Percentiles rank a stretch among this genome's conserved stretches.
These are phyloP conservation scores for Poterioochromonas sp. DNA, from an alignment of 352 stramenopile species.

Conservation along the genomic window DNA sequence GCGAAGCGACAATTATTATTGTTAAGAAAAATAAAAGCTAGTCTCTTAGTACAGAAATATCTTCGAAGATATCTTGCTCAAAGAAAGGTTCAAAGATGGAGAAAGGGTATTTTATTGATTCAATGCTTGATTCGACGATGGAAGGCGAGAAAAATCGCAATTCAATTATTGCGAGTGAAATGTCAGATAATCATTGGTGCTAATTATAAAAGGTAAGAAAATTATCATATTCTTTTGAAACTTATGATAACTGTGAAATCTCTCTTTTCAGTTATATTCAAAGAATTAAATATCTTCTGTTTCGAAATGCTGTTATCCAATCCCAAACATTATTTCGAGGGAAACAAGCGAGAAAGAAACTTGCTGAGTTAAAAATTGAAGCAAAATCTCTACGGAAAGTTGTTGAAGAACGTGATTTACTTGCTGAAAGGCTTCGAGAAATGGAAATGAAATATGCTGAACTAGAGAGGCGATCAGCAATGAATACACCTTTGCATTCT, in stretches of 20 bases:
- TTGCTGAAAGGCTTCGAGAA: background rate
- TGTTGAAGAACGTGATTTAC: background rate
- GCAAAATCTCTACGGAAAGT: conserved; percentile 3
- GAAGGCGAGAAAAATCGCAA: background rate
- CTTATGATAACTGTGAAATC: background rate
- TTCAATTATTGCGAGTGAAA: background rate
- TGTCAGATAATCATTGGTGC: background rate
- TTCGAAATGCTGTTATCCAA: background rate
- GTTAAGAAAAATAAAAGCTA: background rate
- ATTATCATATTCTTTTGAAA: background rate
- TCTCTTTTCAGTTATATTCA: background rate
- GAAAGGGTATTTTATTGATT: background rate
- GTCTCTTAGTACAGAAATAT: background rate
- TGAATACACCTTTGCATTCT: background rate
- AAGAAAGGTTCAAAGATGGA: background rate
- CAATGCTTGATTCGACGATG: background rate
- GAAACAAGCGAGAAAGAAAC: background rate
- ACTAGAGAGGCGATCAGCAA: background rate
- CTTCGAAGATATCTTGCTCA: background rate
- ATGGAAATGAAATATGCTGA: background rate
- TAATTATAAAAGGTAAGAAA: background rate
- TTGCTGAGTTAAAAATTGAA: conserved; percentile 1
- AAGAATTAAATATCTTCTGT: background rate
- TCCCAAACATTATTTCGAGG: background rate
- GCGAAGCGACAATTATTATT: background rate